Evolutionary conservation across 768 basidiomycete genomes (phyloP).

Genomic region (Zangia roseola): DNA sequence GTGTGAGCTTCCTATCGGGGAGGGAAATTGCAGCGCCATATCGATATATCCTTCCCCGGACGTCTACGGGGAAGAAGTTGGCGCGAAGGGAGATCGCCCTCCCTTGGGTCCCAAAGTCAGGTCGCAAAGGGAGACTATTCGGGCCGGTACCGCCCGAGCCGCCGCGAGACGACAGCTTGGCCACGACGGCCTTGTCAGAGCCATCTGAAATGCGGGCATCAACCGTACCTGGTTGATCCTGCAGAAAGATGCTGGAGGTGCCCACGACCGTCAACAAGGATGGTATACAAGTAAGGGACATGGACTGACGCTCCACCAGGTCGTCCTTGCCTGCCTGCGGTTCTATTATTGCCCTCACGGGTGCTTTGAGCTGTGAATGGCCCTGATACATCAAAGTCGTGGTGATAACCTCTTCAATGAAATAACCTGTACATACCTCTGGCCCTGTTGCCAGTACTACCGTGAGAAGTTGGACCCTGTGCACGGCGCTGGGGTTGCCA

Average conservation of each 20-base stretch:
- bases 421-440: no score
- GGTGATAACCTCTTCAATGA: no score
- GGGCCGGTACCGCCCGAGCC: neutral
- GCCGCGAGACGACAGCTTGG: slow-evolving; percentile 15
- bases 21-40: slow-evolving; percentile 38
- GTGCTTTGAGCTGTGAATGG: no score
- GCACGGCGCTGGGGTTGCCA: slow-evolving; percentile 3
- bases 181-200: slow-evolving; percentile 39
- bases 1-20: slow-evolving; percentile 19
- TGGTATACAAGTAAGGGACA: no score
- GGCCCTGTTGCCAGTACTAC: neutral
- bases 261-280: no score
- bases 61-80: slow-evolving; percentile 47
- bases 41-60: slow-evolving; percentile 39
- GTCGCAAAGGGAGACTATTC: slow-evolving; percentile 41
- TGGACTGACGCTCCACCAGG: no score
- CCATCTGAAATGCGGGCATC: slow-evolving; percentile 49
- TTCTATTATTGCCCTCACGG: no score
- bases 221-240: slow-evolving; percentile 41
- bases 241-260: slow-evolving; percentile 29
- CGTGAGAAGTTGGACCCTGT: neutral
- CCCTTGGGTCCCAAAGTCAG: slow-evolving; percentile 44
- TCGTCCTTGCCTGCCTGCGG: no score
- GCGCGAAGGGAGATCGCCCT: slow-evolving; percentile 41
- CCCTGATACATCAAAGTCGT: no score